These are phyloP conservation scores for Diaporthe longicolla DNA, from an alignment of 2,329 filamentous ascomycete species.

Conservation along the genomic window DNA sequence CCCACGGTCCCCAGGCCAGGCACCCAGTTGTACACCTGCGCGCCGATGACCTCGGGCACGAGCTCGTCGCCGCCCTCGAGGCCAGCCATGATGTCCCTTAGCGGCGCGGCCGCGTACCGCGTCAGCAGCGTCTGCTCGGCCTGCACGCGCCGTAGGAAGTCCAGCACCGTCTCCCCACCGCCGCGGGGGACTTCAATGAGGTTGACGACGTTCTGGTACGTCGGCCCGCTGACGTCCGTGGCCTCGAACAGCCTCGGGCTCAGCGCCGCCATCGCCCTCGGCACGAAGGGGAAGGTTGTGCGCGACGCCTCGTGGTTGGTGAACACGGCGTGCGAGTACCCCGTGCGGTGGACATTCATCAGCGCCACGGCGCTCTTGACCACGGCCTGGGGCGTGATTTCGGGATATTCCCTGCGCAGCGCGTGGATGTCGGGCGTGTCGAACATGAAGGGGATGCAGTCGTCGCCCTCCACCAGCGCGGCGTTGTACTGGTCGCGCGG, in stretches of 20 bases:
- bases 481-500: constrained; percentile 27
- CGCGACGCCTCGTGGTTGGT: constrained; percentile 43
- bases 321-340: constrained; percentile 44
- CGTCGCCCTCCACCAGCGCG: constrained; percentile 30
- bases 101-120: constrained; percentile 38
- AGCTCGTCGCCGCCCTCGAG: constrained; percentile 13
- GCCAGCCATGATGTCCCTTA: constrained; percentile 39
- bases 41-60: constrained; percentile 38
- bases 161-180: constrained; percentile 35
- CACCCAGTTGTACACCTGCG: constrained; percentile 43
- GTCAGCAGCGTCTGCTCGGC: constrained; percentile 42
- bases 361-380: constrained; percentile 43
- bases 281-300: constrained; percentile 42
- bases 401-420: constrained; percentile 37
- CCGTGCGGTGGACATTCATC: constrained; percentile 42
- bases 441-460: constrained; percentile 40
- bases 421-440: constrained; percentile 37
- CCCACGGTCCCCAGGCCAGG: constrained; percentile 41
- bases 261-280: constrained; percentile 35
- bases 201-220: constrained; percentile 43
- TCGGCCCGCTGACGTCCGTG: constrained; percentile 43
- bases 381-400: constrained; percentile 37
- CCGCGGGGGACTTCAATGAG: constrained; percentile 27
- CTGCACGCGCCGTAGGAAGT: constrained; percentile 41
- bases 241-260: constrained; percentile 40